Evolutionary conservation across 1,284 basidiomycete genomes (phyloP).

Genomic region (Vanrija sp.): DNA sequence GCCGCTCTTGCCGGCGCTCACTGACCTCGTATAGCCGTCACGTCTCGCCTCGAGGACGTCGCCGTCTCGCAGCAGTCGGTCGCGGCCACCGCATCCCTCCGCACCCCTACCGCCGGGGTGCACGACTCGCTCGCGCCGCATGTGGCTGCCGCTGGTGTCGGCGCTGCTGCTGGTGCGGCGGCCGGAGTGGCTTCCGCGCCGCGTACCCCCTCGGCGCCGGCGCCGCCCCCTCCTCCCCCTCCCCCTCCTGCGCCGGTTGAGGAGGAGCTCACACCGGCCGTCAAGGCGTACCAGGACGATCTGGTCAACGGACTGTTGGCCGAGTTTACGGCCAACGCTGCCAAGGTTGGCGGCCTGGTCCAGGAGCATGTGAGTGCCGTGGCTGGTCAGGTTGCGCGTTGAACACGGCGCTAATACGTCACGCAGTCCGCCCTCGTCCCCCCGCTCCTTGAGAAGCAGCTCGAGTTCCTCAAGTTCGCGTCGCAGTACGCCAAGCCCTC

Average conservation of each 20-base stretch:
- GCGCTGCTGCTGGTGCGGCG: conserved; percentile 43
- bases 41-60: conserved; percentile 89
- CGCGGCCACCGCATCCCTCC: conserved; percentile 19
- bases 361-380: conserved; percentile 67
- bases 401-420: not conserved
- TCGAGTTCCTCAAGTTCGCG: conserved; percentile 64
- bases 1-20: not conserved
- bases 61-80: conserved; percentile 53
- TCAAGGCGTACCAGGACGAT: conserved; percentile 69
- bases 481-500: conserved; percentile 76
- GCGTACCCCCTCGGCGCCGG: conserved; percentile 11
- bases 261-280: conserved; percentile 57
- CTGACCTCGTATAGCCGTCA: conserved; percentile 65
- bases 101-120: conserved; percentile 41
- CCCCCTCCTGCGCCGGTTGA: conserved; percentile 45
- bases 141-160: conserved; percentile 35
- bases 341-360: conserved; percentile 67
- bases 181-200: conserved; percentile 35
- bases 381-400: not conserved
- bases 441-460: conserved; percentile 66
- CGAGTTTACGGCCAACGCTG: conserved; percentile 70
- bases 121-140: conserved; percentile 40
- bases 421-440: conserved; percentile 65
- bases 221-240: conserved; percentile 48
- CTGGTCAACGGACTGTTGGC: conserved; percentile 69